Percentiles rank a stretch among this genome's conserved stretches.
Conservation (phyloP, 192 early-diverging fungal species). For the Phlyctochytrium arcticum region DNA sequence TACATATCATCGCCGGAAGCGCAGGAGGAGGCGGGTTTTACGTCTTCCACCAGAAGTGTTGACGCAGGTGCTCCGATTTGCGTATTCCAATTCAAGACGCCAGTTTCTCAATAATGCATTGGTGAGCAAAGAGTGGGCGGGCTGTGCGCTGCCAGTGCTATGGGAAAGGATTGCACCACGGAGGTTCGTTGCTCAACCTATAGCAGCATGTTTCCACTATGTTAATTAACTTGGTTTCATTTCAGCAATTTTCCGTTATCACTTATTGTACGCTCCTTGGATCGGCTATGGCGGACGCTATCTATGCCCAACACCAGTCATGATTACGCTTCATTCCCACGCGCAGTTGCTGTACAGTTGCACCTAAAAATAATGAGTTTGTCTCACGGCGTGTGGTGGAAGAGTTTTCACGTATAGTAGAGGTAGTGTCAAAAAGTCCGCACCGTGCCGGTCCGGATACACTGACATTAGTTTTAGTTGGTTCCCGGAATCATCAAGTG, state of each 20-base stretch:
- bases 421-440: no score
- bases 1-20: no score
- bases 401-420: slow-evolving; percentile 12
- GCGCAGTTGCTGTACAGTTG: slow-evolving; percentile 14
- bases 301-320: slow-evolving; percentile 1
- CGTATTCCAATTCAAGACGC: slow-evolving; percentile 11
- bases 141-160: slow-evolving; percentile 17
- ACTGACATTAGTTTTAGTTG: not conserved
- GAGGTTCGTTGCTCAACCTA: not conserved
- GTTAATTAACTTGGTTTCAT: no score
- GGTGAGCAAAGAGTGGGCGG: slow-evolving; percentile 12
- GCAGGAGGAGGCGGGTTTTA: not conserved
- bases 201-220: no score
- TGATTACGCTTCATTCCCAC: slow-evolving; percentile 20
- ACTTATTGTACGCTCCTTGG: slow-evolving; percentile 14
- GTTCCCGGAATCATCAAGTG: slow-evolving; percentile 20
- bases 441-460: not conserved
- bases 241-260: slow-evolving; percentile 16
- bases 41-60: slow-evolving; percentile 21
- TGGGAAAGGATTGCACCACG: slow-evolving; percentile 25
- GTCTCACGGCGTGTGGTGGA: slow-evolving; percentile 1
- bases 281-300: slow-evolving; percentile 11
- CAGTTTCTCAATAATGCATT: slow-evolving; percentile 19
- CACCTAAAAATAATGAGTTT: slow-evolving; percentile 20
- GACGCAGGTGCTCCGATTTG: slow-evolving; percentile 15